These are phyloP conservation scores for Stenogyne calaminthoides DNA, from an alignment of 305 asterid genomes.

Conservation along the genomic window DNA sequence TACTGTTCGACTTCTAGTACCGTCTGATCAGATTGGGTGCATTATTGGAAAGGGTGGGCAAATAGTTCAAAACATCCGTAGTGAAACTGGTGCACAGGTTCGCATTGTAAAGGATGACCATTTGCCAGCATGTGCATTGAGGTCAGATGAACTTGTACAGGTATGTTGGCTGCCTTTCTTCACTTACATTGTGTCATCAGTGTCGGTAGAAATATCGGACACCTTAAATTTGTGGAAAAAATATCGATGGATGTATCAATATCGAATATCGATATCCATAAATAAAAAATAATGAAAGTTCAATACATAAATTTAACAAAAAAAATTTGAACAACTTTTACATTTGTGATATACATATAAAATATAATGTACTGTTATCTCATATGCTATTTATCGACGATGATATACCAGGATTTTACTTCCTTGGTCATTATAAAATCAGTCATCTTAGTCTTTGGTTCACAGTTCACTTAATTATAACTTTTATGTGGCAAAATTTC, in stretches of 20 bases:
- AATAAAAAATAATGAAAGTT: too few relatives aligned
- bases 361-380: too few relatives aligned
- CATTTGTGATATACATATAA: too few relatives aligned
- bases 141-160: conserved; percentile 93
- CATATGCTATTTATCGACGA: too few relatives aligned
- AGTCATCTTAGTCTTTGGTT: background rate
- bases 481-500: conserved; percentile 16
- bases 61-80: conserved; percentile 76
- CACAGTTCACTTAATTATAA: background rate
- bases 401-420: too few relatives aligned
- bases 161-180: conserved; percentile 37
- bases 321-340: too few relatives aligned
- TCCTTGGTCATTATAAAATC: background rate
- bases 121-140: conserved; percentile 83
- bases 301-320: too few relatives aligned
- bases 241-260: too few relatives aligned
- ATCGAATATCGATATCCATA: too few relatives aligned
- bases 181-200: background rate
- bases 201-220: too few relatives aligned
- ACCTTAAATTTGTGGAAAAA: too few relatives aligned
- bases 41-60: conserved; percentile 95
- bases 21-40: conserved; percentile 96
- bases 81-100: conserved; percentile 90
- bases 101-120: conserved; percentile 86
- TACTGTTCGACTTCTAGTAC: conserved; percentile 74